Evolutionary conservation across 2,329 filamentous ascomycete genomes (phyloP), one percentile per base, ranked within the genome.

Genomic region (Phoma sp.): DNA sequence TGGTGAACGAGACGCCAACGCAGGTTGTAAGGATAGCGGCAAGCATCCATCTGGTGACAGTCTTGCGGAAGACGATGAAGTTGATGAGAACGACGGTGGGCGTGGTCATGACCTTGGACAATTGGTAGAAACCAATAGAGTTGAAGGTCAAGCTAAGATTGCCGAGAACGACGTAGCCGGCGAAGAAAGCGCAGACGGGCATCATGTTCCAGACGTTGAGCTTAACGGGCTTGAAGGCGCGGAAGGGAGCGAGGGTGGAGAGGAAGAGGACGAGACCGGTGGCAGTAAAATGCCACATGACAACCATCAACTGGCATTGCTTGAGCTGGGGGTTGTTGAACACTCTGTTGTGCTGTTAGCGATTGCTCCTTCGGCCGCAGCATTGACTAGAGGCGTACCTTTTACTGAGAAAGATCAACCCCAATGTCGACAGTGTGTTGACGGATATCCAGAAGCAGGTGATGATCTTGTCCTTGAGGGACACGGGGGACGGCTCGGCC

Each of bases 41-140:
- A n/a, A 77, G 68, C 59, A 77, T 78, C 60, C 68, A 76, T 6
- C 64, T 58, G 7, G 77, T 75, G 38, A 79, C 72, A 8, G 74
- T 71, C 60, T 77, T 79, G 13, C 70, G 64, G 65, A 80, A 76
- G 33, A 77, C 67, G 43, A 78, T 51, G 52, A 77, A 79, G 68
- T 78, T 78, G 60, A 80, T 74, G 14, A 79, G 59, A 30, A 78
- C 78, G 22, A 80, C 78, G 45, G 74, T 77, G 10, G 78, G 77
- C 0, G 77, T 79, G 8, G 77, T 80, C 77, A 80, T 79, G 54
- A 79, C 78, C 64, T 80, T 80, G 50, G 77, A 77, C 24, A 80
- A 69, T 62, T 79, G 77, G 66, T 80, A 80, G 65, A 79, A 79
- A 41, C 77, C 77, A 55, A 80, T 75, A 24, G 75, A 75, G 68